Evolutionary conservation across 176 grass and related monocot genomes (phyloP), one percentile per base, ranked within the genome.

Genomic region (Musa schizocarpa): DNA sequence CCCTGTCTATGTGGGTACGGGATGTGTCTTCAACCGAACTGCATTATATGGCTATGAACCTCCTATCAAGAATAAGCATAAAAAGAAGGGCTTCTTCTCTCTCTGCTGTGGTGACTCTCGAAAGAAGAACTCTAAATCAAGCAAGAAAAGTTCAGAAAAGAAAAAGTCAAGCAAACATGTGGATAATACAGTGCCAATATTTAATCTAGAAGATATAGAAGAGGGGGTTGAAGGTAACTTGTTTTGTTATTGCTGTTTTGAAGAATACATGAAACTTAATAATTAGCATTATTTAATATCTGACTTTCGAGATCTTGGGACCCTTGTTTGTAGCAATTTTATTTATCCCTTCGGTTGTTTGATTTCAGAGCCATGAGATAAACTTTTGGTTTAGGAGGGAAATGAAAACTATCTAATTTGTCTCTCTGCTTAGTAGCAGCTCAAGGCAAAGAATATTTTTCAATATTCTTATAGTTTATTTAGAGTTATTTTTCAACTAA

Each of bases 151-250:
- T 50, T 76, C 85, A n/a, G 90, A 93, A 29, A 97, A 90, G 84
- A 96, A 96, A 75, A 92, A 85, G 61, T 93, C 94, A 79, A 83
- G 89, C 78, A 97, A 85, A 74, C 86, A 93, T 65, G 82, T 83
- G 50, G 94, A 93, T 78, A 93, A 88, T 79, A 88, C 88, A 64
- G 83, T 97, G 50, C 94, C 94, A 64, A 86, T 91, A 76, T 97
- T 97, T 81, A 97, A 97, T 81, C 90, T 97, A 50, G 94, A 97
- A 86, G 90, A 97, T 82, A 97, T 97, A 81, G 94, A 97, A 77
- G 93, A 97, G 74, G 94, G 94, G 12, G 59, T 93, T 24, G 94
- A 97, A 97, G 94, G 94, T 97, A 87, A 13, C n/a, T 50, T 54
- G 12, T 76, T 68, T 52, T 54, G 19, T 7, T 26, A 63, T 87